These are phyloP conservation scores for Solanum phureja DNA, from an alignment of 257 asterid genomes.

Conservation along the genomic window DNA sequence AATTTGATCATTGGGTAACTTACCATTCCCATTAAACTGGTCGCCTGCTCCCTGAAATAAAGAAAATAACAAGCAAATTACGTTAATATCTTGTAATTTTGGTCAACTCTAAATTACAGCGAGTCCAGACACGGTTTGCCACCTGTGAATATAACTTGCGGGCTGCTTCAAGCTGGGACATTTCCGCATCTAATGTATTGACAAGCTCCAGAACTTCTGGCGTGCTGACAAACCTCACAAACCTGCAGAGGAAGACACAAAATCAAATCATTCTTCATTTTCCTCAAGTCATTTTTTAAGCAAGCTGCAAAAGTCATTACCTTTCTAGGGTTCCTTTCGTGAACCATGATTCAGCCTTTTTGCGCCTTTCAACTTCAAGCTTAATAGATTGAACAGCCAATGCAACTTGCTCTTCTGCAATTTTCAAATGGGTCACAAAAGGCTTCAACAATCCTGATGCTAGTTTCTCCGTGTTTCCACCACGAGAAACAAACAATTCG, in stretches of 20 bases:
- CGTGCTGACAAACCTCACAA: conserved; percentile 84
- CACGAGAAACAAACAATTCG: conserved; percentile 71
- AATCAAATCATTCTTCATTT: conserved; percentile 1
- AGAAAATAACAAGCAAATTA: not conserved
- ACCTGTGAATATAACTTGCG: conserved; percentile 77
- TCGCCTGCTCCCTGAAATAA: conserved; percentile 65
- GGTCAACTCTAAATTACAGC: not conserved
- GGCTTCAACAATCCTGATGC: conserved; percentile 94
- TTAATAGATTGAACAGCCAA: conserved; percentile 54
- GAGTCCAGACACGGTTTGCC: not conserved
- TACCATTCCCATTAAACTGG: conserved; percentile 43
- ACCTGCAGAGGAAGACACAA: conserved; percentile 30
- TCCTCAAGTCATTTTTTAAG: not conserved
- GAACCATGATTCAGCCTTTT: conserved; percentile 69
- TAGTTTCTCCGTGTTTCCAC: conserved; percentile 69
- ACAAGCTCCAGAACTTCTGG: conserved; percentile 83
- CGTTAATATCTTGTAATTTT: not conserved
- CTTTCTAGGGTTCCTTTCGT: conserved; percentile 97
- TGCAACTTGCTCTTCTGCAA: conserved; percentile 73
- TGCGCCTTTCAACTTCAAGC: conserved; percentile 59
- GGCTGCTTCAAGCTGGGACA: conserved; percentile 91
- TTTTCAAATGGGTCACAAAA: conserved; percentile 61
- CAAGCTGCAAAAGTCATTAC: conserved; percentile 23
- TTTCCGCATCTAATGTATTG: conserved; percentile 66
- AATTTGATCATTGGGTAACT: conserved; percentile 2